Evolutionary conservation across 2,329 filamentous ascomycete genomes (phyloP).

Genomic region (Tolypocladium endophyticum): DNA sequence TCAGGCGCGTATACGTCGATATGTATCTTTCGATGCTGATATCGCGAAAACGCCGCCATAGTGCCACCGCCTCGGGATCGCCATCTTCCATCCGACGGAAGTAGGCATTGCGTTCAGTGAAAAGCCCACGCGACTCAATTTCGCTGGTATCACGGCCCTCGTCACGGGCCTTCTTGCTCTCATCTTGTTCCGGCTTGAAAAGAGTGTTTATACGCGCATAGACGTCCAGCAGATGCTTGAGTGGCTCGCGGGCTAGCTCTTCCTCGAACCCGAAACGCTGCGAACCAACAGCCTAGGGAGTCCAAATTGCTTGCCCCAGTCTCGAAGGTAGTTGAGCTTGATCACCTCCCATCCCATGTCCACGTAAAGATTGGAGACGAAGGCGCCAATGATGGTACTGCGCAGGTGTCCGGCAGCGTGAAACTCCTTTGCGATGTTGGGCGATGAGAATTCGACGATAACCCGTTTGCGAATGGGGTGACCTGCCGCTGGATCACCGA

Average conservation of each 20-base stretch:
- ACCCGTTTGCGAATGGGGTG: conserved; percentile 19
- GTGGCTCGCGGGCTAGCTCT: conserved; percentile 51
- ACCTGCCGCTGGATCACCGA: conserved; percentile 24
- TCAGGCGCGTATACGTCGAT: conserved; percentile 47
- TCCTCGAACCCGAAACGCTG: conserved; percentile 59
- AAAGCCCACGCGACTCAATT: conserved; percentile 31
- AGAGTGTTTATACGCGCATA: conserved; percentile 59
- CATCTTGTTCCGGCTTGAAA: conserved; percentile 49
- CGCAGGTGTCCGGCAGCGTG: conserved; percentile 65
- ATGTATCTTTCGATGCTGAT: conserved; percentile 49
- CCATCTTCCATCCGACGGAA: conserved; percentile 53
- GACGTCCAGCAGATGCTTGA: conserved; percentile 62
- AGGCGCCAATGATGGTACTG: conserved; percentile 68
- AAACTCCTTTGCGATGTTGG: conserved; percentile 70
- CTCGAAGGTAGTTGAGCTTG: conserved; percentile 65
- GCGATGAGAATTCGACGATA: conserved; percentile 63
- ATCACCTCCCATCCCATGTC: conserved; percentile 60
- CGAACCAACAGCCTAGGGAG: conserved; percentile 60
- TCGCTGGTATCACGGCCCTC: conserved; percentile 31
- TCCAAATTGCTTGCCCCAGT: conserved; percentile 67
- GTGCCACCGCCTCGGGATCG: conserved; percentile 41
- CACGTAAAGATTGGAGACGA: conserved; percentile 58
- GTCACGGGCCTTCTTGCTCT: conserved; percentile 39
- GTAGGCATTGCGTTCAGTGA: conserved; percentile 47
- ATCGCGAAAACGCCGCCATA: conserved; percentile 47